Base-by-base conservation (phyloP, 2,329 filamentous ascomycete species). In the Hypoxylon sp. region DNA sequence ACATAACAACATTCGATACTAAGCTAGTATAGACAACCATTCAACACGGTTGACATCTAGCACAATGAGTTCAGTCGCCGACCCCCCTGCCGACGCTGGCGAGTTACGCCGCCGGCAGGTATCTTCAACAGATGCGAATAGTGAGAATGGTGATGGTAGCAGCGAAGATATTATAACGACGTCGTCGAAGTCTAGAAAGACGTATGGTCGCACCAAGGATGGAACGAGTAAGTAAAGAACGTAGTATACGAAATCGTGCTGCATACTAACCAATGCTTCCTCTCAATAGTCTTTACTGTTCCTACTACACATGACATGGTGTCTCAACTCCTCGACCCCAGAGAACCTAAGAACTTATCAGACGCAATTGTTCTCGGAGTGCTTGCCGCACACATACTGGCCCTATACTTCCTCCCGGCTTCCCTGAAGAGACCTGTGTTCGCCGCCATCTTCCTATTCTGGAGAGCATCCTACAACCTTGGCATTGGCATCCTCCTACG, bases 261-360 rank as follows among this genome's bases (percentile, higher is more conserved):
- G 20, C 57, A 56, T 58, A 42, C 65, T 62, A 63, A 66, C 53
- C 30, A 55, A 56, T 58, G 56, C 8, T 57, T 30, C 58, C 33
- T 49, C 55, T 61, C 13, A 33, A 61, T 49, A 98, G 96, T 97
- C 76, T 99, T 99, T 79, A 92, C 94, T 65, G 96, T 99, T 61
- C 96, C 96, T 53, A 91, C 94, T 70, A 99, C 96, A 63, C 94
- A 98, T 85, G 96, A 99, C 83, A 98, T 99, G 96, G 95, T 99
- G 75, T 97, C 95, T 57, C 96, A 98, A 83, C 88, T 99, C 61
- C 89, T 99, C 75, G 96, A 97, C 76, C 96, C 96, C 57, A 92
- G 92, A 73, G 92, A 98, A 79, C 94, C 96, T 59, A 99, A 99
- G 85, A 98, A 98, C 79, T 80, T 97, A 42, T 96, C 94, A 68